Evolutionary conservation across 1,284 basidiomycete genomes (phyloP).

Genomic region (Ceratobasidium sp.): DNA sequence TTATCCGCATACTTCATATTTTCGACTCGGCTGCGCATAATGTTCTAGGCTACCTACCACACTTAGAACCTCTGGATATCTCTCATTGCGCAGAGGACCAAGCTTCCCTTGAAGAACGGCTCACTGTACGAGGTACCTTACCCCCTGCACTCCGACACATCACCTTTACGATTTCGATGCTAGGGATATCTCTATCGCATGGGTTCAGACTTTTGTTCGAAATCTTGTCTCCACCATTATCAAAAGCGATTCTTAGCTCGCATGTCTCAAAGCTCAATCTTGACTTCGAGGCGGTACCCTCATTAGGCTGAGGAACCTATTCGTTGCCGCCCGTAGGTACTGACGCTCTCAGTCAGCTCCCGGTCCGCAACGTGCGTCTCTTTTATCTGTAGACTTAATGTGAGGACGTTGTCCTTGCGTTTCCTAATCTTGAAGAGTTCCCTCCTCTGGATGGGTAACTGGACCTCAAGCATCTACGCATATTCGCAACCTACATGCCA

Average conservation of each 20-base stretch:
- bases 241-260: neutral
- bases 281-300: neutral
- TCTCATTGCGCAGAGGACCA: neutral
- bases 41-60: neutral
- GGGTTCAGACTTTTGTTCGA: neutral
- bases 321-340: too few species aligned
- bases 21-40: neutral
- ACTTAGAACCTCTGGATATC: neutral
- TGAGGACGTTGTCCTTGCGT: too few species aligned
- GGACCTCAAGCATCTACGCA: too few species aligned
- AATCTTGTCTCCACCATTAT: neutral
- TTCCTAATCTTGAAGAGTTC: too few species aligned
- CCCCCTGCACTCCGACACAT: neutral
- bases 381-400: too few species aligned
- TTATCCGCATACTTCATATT: neutral
- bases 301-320: too few species aligned
- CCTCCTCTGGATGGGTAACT: too few species aligned
- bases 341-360: too few species aligned
- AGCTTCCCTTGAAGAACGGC: neutral
- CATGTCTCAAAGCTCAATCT: neutral
- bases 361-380: too few species aligned
- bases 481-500: too few species aligned
- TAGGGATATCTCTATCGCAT: neutral
- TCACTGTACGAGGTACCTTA: neutral
- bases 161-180: neutral